Base-by-base conservation (phyloP, 768 basidiomycete species). In the Leccinum uliginosum region DNA sequence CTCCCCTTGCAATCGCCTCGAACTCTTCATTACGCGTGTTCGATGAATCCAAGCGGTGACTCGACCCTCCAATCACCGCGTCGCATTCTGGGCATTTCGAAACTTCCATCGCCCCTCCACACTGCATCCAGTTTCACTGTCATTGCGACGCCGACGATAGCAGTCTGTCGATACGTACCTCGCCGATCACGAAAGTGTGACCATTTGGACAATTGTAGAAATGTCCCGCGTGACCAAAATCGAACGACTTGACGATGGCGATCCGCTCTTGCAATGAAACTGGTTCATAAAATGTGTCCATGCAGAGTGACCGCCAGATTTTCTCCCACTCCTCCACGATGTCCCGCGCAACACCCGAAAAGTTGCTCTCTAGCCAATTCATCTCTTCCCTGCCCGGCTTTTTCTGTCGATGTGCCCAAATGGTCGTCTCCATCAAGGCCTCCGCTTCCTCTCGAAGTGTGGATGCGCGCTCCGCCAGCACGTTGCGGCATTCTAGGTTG, bases 61-160 rank as follows among this genome's bases (percentile, higher is more conserved):
- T 15, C 0, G 54, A 46, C 5, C 85, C 84, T 51, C 85, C 85
- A 55, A 86, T 81, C 0, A 61, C 58, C 4, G 75, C 79, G 12
- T 75, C 74, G 58, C 85, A 87, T 61, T 87, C 85, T 0, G 84
- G 82, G 56, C 86, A 87, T 8, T 26, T 62, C 5, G 78, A 66
- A 1, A 45, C 57, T 61, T 80, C 19, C 74, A 75, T 80, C 0
- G 83, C 84, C 1, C 82, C 83, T 17, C 84, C 85, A 51, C 84
- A 86, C 83, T 86, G 56, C 26, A 19, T 32, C 30, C 45, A 23
- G n/a, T 44, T 58, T 14, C 59, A 56, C n/a, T 15, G 10, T n/a
- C 19, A 4, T 46, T 54, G 17, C 10, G 21, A n/a, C 15, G n/a
- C n/a, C n/a, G 4, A 40, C 0, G 11, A 1, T 17, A 7, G 54